Base-by-base conservation (phyloP, 2,329 filamentous ascomycete genomes). In the Aspergillus fructus region DNA sequence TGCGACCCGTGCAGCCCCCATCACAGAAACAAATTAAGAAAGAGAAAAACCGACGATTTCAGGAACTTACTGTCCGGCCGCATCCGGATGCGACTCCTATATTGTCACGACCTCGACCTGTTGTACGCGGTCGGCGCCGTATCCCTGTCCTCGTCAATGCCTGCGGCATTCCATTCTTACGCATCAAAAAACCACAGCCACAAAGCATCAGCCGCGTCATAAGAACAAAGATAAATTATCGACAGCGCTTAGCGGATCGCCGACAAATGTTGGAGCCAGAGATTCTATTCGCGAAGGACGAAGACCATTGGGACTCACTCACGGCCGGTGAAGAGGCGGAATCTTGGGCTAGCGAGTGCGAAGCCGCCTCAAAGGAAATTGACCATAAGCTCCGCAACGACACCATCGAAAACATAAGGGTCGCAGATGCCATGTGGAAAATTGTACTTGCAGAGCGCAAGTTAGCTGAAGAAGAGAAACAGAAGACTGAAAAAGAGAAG, bases 131-230 rank as follows among this genome's bases (percentile, higher is more conserved):
- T n/a, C 68, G 66, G 48, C 73, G 77, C 17, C 70, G 66, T 49
- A 65, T 79, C 7, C 77, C 77, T 23, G 65, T 71, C 6, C 66
- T 78, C 12, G 74, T 78, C 40, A 74, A 70, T 62, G 76, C 76
- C 12, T 71, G 74, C 7, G 75, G 75, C 13, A 55, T 79, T 11
- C 76, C 77, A 2, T 73, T 78, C 43, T 62, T 79, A 47, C 73
- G 76, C 49, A 76, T 78, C 50, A 76, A 77, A 50, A 79, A 79
- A 48, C 77, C 76, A 2, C 74, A 78, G 51, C 76, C 77, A 8
- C 68, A 66, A 58, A 71, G 68, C 51, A 58, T 79, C 23, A 76
- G 73, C 47, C 63, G 70, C 4, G 65, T 76, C 2, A 65, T 79
- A 53, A 68, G 68, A 46, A 65, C 61, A 30, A 76, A 75, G 49